Percentiles rank a stretch among this genome's conserved stretches.
Conservation (phyloP, 768 basidiomycete genomes). For the Porphyrellus cyaneotinctus region DNA sequence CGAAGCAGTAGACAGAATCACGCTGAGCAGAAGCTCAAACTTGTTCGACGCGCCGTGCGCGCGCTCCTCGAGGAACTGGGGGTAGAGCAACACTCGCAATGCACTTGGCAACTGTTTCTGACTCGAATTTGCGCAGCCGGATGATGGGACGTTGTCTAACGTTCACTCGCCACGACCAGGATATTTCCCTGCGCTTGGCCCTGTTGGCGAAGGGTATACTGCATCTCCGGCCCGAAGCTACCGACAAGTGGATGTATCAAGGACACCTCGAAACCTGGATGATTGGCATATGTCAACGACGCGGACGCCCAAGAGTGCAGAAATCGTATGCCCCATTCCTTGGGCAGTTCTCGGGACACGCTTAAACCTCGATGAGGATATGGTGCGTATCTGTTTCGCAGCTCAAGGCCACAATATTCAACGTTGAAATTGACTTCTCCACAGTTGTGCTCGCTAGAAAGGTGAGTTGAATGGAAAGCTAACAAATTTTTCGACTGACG, state of each 20-base stretch:
- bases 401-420: not conserved
- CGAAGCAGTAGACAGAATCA: constrained; percentile 33
- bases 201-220: not conserved
- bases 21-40: constrained; percentile 28
- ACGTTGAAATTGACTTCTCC: not conserved
- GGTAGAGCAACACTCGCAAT: constrained; percentile 18
- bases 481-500: not conserved
- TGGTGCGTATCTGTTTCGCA: constrained; percentile 31
- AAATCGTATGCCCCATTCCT: constrained; percentile 30
- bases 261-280: constrained; percentile 8
- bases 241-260: constrained; percentile 7
- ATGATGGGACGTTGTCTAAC: constrained; percentile 15
- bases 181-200: not conserved
- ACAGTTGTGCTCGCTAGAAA: constrained; percentile 29
- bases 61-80: constrained; percentile 42
- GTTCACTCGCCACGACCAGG: constrained; percentile 11
- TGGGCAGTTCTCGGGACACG: constrained; percentile 23
- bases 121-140: constrained; percentile 13
- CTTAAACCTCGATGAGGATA: constrained; percentile 37
- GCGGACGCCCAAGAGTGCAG: constrained; percentile 35
- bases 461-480: constrained; percentile 12
- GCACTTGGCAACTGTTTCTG: not conserved
- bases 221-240: constrained; percentile 7
- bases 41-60: constrained; percentile 39
- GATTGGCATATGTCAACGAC: constrained; percentile 41